Conservation (phyloP, 2,329 filamentous ascomycete genomes). For the Trichoderma aggressivum region DNA sequence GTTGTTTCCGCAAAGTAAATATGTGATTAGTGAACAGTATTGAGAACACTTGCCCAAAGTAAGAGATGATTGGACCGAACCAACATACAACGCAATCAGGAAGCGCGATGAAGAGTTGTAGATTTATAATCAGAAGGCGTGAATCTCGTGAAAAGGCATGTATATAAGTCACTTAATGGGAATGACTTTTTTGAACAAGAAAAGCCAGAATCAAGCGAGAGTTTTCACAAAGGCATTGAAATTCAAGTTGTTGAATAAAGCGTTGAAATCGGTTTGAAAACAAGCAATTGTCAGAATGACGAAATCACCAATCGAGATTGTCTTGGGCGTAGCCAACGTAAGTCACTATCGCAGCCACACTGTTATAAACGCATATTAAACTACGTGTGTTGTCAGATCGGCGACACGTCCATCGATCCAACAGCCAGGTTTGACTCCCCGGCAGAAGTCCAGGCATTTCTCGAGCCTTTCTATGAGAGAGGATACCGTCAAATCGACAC, state of each 20-base stretch:
- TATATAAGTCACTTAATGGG: not conserved
- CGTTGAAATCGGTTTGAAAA: not conserved
- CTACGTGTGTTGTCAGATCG: slow-evolving; percentile 19
- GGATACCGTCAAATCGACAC: slow-evolving; percentile 12
- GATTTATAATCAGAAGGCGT: not conserved
- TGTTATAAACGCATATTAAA: not conserved
- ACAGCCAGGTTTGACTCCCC: slow-evolving; percentile 25
- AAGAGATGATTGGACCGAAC: not conserved
- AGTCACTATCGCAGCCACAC: not conserved
- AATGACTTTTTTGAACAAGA: not conserved
- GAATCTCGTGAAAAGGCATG: not conserved
- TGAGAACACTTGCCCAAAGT: not conserved
- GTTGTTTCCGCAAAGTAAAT: not conserved
- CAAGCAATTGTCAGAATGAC: not conserved
- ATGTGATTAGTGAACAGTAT: not conserved
- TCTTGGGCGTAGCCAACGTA: slow-evolving; percentile 8
- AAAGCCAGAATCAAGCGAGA: not conserved
- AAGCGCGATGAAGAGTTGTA: not conserved
- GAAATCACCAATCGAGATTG: slow-evolving; percentile 8
- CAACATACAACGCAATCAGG: not conserved
- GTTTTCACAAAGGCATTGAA: not conserved
- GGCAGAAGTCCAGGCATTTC: slow-evolving; percentile 26
- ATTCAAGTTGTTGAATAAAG: not conserved
- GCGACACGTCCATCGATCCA: slow-evolving; percentile 23
- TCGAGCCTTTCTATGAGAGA: slow-evolving; percentile 4